These are phyloP conservation scores for Radiomyces spectabilis DNA, from an alignment of 192 early-diverging fungal species.

Conservation along the genomic window DNA sequence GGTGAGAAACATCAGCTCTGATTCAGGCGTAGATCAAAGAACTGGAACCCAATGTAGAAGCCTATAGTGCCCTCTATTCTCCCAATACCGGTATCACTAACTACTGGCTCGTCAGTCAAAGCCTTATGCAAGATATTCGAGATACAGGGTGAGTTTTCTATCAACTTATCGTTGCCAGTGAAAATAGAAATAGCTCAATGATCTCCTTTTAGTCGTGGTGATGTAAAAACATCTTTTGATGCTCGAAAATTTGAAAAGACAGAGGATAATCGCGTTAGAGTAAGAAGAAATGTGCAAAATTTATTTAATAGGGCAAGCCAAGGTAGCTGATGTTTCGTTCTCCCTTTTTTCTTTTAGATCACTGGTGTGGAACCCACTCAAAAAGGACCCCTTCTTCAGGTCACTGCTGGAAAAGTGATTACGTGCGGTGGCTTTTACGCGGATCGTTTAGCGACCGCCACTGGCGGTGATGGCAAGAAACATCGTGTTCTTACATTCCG, in stretches of 20 bases:
- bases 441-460: slow-evolving; percentile 17
- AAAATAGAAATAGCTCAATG: neutral
- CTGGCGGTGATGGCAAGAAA: slow-evolving; percentile 11
- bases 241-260: slow-evolving; percentile 20
- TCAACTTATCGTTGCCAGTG: neutral
- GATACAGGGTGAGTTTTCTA: slow-evolving; percentile 12
- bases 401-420: slow-evolving; percentile 17
- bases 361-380: slow-evolving; percentile 9
- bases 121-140: slow-evolving; percentile 10
- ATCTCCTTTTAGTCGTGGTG: slow-evolving; percentile 8
- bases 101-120: slow-evolving; percentile 16
- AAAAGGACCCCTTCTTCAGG: slow-evolving; percentile 8
- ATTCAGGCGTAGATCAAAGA: slow-evolving; percentile 12
- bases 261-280: neutral
- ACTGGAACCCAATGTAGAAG: slow-evolving; percentile 25
- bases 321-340: too few relatives aligned
- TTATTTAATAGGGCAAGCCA: too few relatives aligned
- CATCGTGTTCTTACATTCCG: slow-evolving; percentile 22
- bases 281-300: neutral
- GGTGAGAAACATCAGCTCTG: neutral
- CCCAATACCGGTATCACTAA: slow-evolving; percentile 29
- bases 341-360: neutral
- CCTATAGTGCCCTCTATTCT: slow-evolving; percentile 23
- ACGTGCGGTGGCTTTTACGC: slow-evolving; percentile 27
- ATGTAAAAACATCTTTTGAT: slow-evolving; percentile 26